phyloP scores from a whole-genome alignment of 345 rosid genomes.

The Anacardium occidentale region DNA sequence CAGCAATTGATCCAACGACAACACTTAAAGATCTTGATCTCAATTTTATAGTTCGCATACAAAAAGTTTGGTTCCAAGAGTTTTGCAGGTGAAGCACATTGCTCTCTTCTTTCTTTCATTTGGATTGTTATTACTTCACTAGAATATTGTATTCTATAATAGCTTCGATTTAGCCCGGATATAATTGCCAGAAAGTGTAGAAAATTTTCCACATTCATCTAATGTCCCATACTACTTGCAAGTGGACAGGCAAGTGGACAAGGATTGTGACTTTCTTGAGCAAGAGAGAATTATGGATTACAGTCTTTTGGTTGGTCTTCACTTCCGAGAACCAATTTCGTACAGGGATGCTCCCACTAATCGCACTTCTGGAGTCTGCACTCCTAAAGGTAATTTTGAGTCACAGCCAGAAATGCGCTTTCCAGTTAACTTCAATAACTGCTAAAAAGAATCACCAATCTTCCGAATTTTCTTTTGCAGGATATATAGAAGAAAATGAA shows the following conservation, averaged over 20 bases:
- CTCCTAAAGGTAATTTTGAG: conserved; percentile 59
- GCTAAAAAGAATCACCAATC: conserved; percentile 19
- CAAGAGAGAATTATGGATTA: conserved; percentile 97
- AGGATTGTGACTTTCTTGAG: conserved; percentile 91
- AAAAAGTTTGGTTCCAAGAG: conserved; percentile 80
- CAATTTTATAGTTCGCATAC: conserved; percentile 67
- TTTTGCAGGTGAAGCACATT: conserved; percentile 64
- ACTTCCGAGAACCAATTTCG: conserved; percentile 60
- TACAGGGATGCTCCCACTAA: conserved; percentile 40
- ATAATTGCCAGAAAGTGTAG: background rate
- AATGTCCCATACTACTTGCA: background rate
- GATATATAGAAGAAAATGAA: conserved; percentile 36
- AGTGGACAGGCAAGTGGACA: conserved; percentile 88
- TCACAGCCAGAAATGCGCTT: conserved; percentile 13
- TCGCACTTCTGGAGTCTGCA: conserved; percentile 45
- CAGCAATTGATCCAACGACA: conserved; percentile 82
- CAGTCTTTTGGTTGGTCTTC: conserved; percentile 86
- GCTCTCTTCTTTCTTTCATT: background rate
- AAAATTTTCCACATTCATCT: background rate
- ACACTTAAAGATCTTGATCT: conserved; percentile 98
- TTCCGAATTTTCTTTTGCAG: conserved; percentile 36
- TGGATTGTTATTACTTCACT: background rate
- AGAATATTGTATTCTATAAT: background rate
- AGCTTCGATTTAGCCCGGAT: background rate
- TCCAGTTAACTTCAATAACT: conserved; percentile 9